Evolutionary conservation across 2,329 filamentous ascomycete species (phyloP), one percentile per base, ranked within the genome.

Genomic region (Trichoderma afroharzianum): DNA sequence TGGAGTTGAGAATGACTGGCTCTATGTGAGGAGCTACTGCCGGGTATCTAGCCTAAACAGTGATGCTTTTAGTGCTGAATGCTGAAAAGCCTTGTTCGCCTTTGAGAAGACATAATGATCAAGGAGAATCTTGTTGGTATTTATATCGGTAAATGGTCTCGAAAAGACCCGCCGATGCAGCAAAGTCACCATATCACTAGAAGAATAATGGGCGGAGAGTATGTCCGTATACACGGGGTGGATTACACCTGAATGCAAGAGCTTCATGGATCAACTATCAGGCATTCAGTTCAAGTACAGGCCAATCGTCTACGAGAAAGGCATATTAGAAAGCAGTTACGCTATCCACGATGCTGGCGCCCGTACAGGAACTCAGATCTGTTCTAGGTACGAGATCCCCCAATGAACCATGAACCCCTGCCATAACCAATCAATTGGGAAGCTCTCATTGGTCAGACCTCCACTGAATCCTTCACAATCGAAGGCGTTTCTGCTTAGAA

Each of bases 401-500:
- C n/a, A 21, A 12, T 53, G 47, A 24, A 21, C 15, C 8, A 30
- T 58, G 26, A 32, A 11, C 55, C 26, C 26, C 55, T 58, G 28
- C 26, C 15, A n/a, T 11, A 28, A 15, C 30, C 61, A 30, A 47
- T 63, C 15, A 15, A 47, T 63, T 3, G 36, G 0, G 24, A 43
- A 12, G 7, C 39, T n/a, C 5, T 28, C 26, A 63, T 63, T 63
- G 61, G 61, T 32, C 55, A 14, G n/a, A 26, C 32, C 24, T 24
- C 47, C 47, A 53, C 28, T 33, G 11, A 8, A 30, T 26, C 14
- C 32, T n/a, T 11, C 26, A 36, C 24, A 12, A 33, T 3, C 58
- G 0, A 61, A 36, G 36, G 21, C 6, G 47, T 33, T 39, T 32
- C 18, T 32, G 70, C 70, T 72, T 72, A 72, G 70, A 70, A 71